Conservation (phyloP, 163 green algal genomes). For the Prototheca cutis region DNA sequence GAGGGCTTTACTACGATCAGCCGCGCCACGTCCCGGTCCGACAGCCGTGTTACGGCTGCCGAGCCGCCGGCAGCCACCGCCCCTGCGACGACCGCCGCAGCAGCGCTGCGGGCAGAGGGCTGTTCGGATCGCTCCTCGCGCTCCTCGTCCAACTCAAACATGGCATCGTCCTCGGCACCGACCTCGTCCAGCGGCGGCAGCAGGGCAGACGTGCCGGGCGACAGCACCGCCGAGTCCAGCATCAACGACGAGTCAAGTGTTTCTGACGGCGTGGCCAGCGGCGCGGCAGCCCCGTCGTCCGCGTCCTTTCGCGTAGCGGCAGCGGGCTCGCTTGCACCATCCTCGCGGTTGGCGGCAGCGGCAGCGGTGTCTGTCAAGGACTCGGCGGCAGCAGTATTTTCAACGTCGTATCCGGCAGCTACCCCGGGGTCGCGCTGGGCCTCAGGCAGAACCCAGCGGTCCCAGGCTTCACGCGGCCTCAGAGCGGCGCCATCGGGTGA, state of each 20-base stretch:
- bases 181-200: constrained; percentile 22
- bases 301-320: background rate
- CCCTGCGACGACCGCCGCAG: background rate
- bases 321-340: too few species aligned
- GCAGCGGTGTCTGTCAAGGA: background rate
- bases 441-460: constrained; percentile 64
- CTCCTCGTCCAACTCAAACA: constrained; percentile 86
- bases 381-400: too few species aligned
- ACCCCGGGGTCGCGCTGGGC: background rate
- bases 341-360: background rate
- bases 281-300: background rate
- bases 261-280: too few species aligned
- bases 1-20: constrained; percentile 33
- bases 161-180: constrained; percentile 68
- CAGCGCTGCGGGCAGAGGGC: background rate
- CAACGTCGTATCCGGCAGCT: too few species aligned
- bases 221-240: constrained; percentile 3
- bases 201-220: constrained; percentile 2
- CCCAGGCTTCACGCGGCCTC: constrained; percentile 49
- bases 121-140: background rate
- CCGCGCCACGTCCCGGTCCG: constrained; percentile 19
- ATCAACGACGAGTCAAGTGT: too few species aligned
- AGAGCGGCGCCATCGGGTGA: constrained; percentile 47
- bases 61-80: background rate
- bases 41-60: constrained; percentile 2